phyloP scores from a whole-genome alignment of 768 basidiomycete genomes.

The Podaxis pistillaris region DNA sequence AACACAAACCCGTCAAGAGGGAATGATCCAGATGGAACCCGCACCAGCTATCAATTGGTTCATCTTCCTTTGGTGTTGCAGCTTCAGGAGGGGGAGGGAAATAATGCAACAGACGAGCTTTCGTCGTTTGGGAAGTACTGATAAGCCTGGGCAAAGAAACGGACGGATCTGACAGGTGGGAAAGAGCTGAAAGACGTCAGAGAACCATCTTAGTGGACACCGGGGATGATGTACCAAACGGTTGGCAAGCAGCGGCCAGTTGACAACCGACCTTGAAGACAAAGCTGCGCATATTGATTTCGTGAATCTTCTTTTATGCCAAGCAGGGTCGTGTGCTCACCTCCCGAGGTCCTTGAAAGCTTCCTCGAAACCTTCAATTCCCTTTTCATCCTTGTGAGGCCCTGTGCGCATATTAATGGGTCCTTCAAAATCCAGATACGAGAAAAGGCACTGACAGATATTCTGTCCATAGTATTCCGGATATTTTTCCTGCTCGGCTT shows the following conservation, averaged over 20 bases:
- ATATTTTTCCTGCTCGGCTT: slow-evolving; percentile 52
- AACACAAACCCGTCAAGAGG: slow-evolving; percentile 88
- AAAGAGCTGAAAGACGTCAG: slow-evolving; percentile 45
- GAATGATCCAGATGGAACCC: slow-evolving; percentile 95
- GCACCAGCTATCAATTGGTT: slow-evolving; percentile 85
- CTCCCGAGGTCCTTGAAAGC: slow-evolving; percentile 86
- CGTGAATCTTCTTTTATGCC: background rate
- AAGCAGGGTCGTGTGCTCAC: slow-evolving; percentile 30
- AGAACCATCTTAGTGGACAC: background rate
- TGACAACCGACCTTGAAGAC: slow-evolving; percentile 81
- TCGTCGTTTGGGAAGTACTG: slow-evolving; percentile 74
- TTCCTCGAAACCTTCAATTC: slow-evolving; percentile 74
- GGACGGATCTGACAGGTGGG: slow-evolving; percentile 62
- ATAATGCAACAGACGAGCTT: slow-evolving; percentile 95
- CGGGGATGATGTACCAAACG: slow-evolving; percentile 60
- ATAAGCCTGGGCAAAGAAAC: slow-evolving; percentile 74
- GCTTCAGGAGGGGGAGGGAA: slow-evolving; percentile 65
- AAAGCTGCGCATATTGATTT: slow-evolving; percentile 41
- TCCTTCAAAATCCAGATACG: background rate
- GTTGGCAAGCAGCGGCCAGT: slow-evolving; percentile 85
- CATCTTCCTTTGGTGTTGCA: slow-evolving; percentile 44
- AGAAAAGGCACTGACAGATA: slow-evolving; percentile 58
- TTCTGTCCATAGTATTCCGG: slow-evolving; percentile 88
- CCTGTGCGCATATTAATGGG: slow-evolving; percentile 35
- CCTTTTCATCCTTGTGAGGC: slow-evolving; percentile 57